A percentile compares a stretch with the other conserved stretches of the same genome.
These are phyloP conservation scores for Backusella parvicylindrica DNA, from an alignment of 192 early-diverging fungal species.

Conservation along the genomic window DNA sequence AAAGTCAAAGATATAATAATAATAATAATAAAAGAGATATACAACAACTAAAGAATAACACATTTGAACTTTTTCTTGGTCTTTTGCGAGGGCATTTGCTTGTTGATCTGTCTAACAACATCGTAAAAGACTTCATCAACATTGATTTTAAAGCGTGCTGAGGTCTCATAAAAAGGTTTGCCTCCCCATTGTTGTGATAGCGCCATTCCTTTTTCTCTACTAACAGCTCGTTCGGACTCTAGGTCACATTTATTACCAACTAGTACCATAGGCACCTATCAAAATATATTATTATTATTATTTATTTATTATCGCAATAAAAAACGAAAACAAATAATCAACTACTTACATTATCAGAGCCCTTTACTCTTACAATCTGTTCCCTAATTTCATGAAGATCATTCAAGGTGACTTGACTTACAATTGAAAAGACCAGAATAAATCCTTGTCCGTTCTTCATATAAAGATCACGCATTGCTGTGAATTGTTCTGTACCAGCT, in stretches of 20 bases:
- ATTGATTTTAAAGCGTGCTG: constrained; percentile 81
- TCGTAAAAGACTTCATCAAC: constrained; percentile 94
- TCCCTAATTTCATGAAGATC: constrained; percentile 70
- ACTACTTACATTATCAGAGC: constrained; percentile 55
- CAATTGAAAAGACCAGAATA: constrained; percentile 82
- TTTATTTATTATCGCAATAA: neutral
- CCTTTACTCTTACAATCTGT: constrained; percentile 82
- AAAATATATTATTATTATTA: neutral
- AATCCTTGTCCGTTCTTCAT: constrained; percentile 93
- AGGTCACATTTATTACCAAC: constrained; percentile 95
- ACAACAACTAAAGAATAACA: constrained; percentile 20
- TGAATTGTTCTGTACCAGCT: constrained; percentile 69
- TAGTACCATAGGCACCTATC: constrained; percentile 79
- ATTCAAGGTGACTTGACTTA: constrained; percentile 65
- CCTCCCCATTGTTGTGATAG: constrained; percentile 66
- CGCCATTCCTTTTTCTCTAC: constrained; percentile 60
- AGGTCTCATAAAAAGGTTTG: constrained; percentile 81
- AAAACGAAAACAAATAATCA: neutral
- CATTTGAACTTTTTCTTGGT: constrained; percentile 37
- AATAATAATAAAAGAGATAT: neutral
- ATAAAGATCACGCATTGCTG: constrained; percentile 80
- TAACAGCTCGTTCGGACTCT: constrained; percentile 64
- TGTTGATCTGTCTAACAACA: constrained; percentile 87
- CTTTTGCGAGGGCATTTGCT: constrained; percentile 67
- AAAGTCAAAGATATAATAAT: neutral